A percentile compares a stretch with the other conserved stretches of the same genome.
Evolutionary conservation across 768 basidiomycete genomes (phyloP).

Genomic region (Dioszegia crocea): DNA sequence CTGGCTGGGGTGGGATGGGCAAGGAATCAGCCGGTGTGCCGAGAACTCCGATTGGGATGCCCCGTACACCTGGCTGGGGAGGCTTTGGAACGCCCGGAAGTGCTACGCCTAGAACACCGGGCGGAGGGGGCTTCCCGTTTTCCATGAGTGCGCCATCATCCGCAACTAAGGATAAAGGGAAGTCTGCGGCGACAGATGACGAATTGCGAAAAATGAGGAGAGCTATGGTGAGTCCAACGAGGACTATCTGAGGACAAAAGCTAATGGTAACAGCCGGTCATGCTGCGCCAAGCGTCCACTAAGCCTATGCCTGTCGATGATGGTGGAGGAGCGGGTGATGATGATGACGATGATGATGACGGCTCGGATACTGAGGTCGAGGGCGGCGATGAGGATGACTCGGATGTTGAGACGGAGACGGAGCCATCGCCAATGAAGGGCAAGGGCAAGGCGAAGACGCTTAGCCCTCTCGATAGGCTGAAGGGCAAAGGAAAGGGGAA

Average conservation of each 20-base stretch:
- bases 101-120: constrained; percentile 14
- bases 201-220: constrained; percentile 42
- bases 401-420: constrained; percentile 37
- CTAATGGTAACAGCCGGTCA: constrained; percentile 40
- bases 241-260: neutral
- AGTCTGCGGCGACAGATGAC: constrained; percentile 22
- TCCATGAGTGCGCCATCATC: constrained; percentile 9
- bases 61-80: constrained; percentile 36
- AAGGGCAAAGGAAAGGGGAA: constrained; percentile 33
- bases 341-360: constrained; percentile 38
- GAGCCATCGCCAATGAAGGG: constrained; percentile 14
- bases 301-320: constrained; percentile 16
- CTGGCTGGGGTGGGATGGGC: constrained; percentile 30
- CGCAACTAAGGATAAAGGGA: constrained; percentile 15
- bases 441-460: constrained; percentile 9
- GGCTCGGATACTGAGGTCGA: constrained; percentile 19
- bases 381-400: constrained; percentile 31
- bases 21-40: constrained; percentile 12
- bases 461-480: constrained; percentile 4
- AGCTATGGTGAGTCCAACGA: constrained; percentile 40
- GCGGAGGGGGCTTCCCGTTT: constrained; percentile 24
- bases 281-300: constrained; percentile 46
- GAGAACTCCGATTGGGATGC: constrained; percentile 24
- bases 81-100: constrained; percentile 15
- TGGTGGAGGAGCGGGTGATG: constrained; percentile 34